Evolutionary conservation across 1,284 basidiomycete species (phyloP), one percentile per base, ranked within the genome.

Genomic region (Fomes fomentarius): DNA sequence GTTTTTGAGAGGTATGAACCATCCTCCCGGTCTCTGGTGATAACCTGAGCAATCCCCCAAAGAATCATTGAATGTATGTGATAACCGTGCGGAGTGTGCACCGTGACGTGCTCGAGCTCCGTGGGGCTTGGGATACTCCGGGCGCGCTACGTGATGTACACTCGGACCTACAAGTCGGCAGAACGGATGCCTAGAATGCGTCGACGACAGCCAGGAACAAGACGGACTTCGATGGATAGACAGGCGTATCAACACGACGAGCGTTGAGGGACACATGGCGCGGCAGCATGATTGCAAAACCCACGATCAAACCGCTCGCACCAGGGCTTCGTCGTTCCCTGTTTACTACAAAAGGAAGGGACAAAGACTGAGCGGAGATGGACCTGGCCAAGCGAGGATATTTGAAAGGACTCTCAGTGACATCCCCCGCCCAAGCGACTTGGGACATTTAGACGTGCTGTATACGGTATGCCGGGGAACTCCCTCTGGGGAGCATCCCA

Each of bases 151-250:
- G 31, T 46, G 8, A n/a, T n/a, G n/a, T n/a, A 56, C 58, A 55
- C 56, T 50, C 56, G 58, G 58, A 60, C 58, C 58, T 55, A 57
- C 58, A 60, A 60, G 34, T 48, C 50, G 50, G 50, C 50, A 46
- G 42, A 46, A 45, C 19, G 33, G 19, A 42, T 26, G 24, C 30
- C 8, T 30, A 34, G 28, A 40, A 44, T 15, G n/a, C 15, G 15
- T 26, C 9, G 19, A 19, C 24, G 28, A n/a, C 26, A 38, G 22
- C 28, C 28, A 26, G 35, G 35, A 28, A 50, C 40, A 15, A 19
- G 24, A 34, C 40, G 25, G 21, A 10, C 26, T 43, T 31, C n/a
- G 19, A 17, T 45, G 6, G 44, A 28, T 33, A 24, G 19, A 34
- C 4, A 33, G n/a, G n/a, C n/a, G n/a, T n/a, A n/a, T n/a, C n/a